Evolutionary conservation across 495 filamentous ascomycete genomes (phyloP), one percentile per base, ranked within the genome.

Genomic region (Aspergillus indologenus): DNA sequence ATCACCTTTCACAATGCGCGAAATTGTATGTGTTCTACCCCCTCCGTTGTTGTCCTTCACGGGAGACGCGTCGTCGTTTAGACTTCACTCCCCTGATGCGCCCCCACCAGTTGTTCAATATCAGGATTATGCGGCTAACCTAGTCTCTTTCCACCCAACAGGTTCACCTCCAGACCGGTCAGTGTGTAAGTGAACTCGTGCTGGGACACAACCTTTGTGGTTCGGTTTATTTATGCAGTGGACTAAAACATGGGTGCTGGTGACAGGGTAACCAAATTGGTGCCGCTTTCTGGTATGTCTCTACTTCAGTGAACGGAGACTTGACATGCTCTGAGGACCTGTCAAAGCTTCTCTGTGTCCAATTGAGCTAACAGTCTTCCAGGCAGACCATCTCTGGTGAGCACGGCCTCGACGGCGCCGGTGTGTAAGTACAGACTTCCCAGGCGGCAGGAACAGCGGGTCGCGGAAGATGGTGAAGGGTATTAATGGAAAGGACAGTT

Each of bases 81-180:
- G 57, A 23, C 64, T 65, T 61, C 65, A 48, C 57, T 63, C 77
- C 71, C 76, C 73, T 77, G 73, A 77, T 60, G 51, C 53, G 60
- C 71, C 75, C 76, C 79, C 78, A 75, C 76, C 65, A 50, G 72
- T 75, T 76, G 68, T 57, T 54, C 56, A 58, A 59, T n/a, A n/a
- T 64, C 59, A 59, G 44, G 47, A 60, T 59, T 59, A 62, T 58
- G 52, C 60, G 68, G 75, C 75, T 74, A 68, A 71, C 66, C 68
- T 59, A 59, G 73, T 62, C 51, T 65, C 66, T 75, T 77, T 64
- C 61, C 63, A 71, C 68, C 63, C 42, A 65, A 79, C 72, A 97
- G 92, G 92, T 99, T 76, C 87, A 90, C 80, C 91, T 98, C 68
- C 95, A 99, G 80, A 98, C 94, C 81, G 94, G 95, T 80, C 94